Base-by-base conservation (phyloP, 225 moss, liverwort and hornwort genomes). In the Rhytidiadelphus loreus region DNA sequence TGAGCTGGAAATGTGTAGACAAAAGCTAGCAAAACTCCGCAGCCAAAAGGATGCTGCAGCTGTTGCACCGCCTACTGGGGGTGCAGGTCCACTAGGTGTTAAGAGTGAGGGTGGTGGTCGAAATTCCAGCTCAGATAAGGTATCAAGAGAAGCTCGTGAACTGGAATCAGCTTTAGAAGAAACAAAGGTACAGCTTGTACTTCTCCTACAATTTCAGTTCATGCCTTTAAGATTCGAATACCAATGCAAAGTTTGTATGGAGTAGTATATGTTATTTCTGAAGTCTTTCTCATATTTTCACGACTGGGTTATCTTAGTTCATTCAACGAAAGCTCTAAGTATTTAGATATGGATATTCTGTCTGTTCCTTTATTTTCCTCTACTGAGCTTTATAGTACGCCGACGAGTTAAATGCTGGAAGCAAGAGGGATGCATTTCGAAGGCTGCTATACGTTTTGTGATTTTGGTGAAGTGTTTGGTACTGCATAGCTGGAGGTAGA, bases 151-250 rank as follows among this genome's bases (percentile, higher is more conserved):
- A 88, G 83, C 95, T 69, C 94, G 88, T 80, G 97, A 96, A 81
- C 81, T 97, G 57, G 97, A 99, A 91, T 88, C 91, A 72, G 93
- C 95, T 18, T 89, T 99, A 62, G 99, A 96, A 89, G 97, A 99
- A 89, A 94, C 96, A 35, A 99, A 96, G 97, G 99, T 97, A 87
- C 62, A 56, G 29, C 62, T 78, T 87, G 81, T 66, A 41, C 57
- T 90, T 88, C 80, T 89, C 74, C 41, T 87, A 60, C 46, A 71
- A 81, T 86, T 80, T 89, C 80, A 84, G 80, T 83, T 73, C 53
- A 80, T 50, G 32, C 52, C n/a, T 83, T 44, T 8, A 70, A 65
- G 81, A 43, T 88, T 81, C 63, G 70, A 82, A 30, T 65, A 70
- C 44, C n/a, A 63, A 77, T 41, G 39, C 73, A 76, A 33, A 58